Evolutionary conservation across 768 basidiomycete genomes (phyloP).

Genomic region (Phylloporus rhodoxanthus): DNA sequence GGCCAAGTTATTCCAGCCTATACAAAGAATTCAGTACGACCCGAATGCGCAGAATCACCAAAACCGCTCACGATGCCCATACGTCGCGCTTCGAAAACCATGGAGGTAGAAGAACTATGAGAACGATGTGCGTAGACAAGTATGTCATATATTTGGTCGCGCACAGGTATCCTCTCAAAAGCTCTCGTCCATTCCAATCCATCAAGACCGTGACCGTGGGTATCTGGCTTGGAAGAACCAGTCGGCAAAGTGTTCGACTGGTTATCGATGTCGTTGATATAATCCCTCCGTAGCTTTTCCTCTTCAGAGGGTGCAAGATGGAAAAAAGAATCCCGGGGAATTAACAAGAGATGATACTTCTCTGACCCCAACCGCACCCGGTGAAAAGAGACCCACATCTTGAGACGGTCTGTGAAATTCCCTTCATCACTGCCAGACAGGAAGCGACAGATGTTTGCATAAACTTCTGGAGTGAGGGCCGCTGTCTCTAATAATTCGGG

Average conservation of each 20-base stretch:
- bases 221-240: constrained; percentile 17
- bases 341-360: constrained; percentile 50
- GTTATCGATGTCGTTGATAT: constrained; percentile 36
- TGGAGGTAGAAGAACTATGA: constrained; percentile 48
- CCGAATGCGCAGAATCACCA: not conserved
- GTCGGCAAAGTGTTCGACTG: constrained; percentile 2
- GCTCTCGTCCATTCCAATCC: constrained; percentile 33
- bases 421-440: constrained; percentile 34
- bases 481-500: constrained; percentile 57
- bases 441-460: constrained; percentile 45
- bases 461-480: constrained; percentile 48
- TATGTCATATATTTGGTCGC: constrained; percentile 63
- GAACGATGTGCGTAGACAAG: constrained; percentile 60
- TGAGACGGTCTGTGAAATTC: constrained; percentile 37
- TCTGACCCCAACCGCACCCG: constrained; percentile 58
- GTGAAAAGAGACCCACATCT: constrained; percentile 54
- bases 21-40: constrained; percentile 4
- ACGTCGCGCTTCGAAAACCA: constrained; percentile 50
- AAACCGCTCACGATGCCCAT: constrained; percentile 52
- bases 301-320: constrained; percentile 44
- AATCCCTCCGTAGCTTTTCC: constrained; percentile 45
- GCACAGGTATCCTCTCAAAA: constrained; percentile 62
- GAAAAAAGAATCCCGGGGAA: constrained; percentile 57
- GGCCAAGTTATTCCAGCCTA: constrained; percentile 68
- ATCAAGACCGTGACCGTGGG: constrained; percentile 17